Evolutionary conservation across 2,329 filamentous ascomycete genomes (phyloP), one percentile per base, ranked within the genome.

Genomic region (Fusarium sacchari): DNA sequence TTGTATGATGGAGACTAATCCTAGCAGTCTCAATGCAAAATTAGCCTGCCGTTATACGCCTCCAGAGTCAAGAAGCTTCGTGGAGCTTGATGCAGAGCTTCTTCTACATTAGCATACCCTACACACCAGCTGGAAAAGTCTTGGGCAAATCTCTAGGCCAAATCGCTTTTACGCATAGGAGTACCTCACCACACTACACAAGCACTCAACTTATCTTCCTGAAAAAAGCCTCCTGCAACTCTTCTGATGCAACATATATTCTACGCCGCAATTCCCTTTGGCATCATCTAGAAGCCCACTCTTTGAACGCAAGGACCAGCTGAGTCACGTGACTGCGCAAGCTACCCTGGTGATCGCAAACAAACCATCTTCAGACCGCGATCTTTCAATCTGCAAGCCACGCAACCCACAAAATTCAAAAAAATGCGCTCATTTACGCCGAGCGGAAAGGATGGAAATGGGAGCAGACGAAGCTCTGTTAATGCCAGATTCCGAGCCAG

Each of bases 401-500:
- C 53, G 15, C 20, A 26, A 53, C 60, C 59, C 56, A 49, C 30
- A 26, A 60, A 55, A 52, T 53, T 50, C 62, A 75, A 76, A 39
- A 39, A 62, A 63, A 84, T 84, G 82, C 81, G 80, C 62, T 73
- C 80, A 22, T 77, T 76, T 67, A 80, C 79, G 64, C 79, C 79
- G 39, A 79, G 80, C 65, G 79, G 80, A 62, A 79, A 80, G 34
- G 80, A 81, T 44, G 78, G 78, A 57, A 69, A 72, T 47, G 73
- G 67, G n/a, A 79, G 75, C 44, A 71, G 80, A 53, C 78, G 80
- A 43, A 76, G 61, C 28, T 81, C 83, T 0, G 55, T 77, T 2
- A 77, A 81, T 0, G 79, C 75, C 26, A 78, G 80, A 24, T 77
- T 84, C 46, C 80, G 83, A 37, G 78, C 80, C 2, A 83, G 82